These are phyloP conservation scores for Artomyces pyxidatus DNA, from an alignment of 768 basidiomycete species.

Conservation along the genomic window DNA sequence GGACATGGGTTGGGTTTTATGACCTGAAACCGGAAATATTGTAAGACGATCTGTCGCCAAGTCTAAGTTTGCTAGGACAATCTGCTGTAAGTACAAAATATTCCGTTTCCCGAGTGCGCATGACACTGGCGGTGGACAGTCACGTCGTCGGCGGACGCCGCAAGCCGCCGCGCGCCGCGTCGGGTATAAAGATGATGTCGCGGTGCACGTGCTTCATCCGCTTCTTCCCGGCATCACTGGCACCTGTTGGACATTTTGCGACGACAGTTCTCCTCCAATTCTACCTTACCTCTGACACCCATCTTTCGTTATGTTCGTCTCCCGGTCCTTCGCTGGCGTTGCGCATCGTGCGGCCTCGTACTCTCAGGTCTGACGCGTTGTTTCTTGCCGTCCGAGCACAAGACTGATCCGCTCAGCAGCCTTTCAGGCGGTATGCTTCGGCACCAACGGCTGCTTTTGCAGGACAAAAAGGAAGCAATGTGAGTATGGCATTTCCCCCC, in stretches of 20 bases:
- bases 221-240: background rate
- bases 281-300: background rate
- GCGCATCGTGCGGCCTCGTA: constrained; percentile 43
- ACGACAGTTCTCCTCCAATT: background rate
- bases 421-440: constrained; percentile 58
- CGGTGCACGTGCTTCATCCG: background rate
- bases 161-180: too few relatives aligned
- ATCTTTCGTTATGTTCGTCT: constrained; percentile 54
- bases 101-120: too few relatives aligned
- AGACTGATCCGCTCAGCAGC: constrained; percentile 26
- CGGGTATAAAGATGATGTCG: too few relatives aligned
- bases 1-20: too few relatives aligned
- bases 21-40: too few relatives aligned
- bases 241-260: background rate
- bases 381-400: background rate
- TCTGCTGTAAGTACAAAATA: too few relatives aligned
- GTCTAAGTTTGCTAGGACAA: too few relatives aligned
- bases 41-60: too few relatives aligned
- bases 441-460: constrained; percentile 84
- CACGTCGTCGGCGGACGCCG: too few relatives aligned
- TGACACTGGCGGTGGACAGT: too few relatives aligned
- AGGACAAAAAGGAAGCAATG: constrained; percentile 82
- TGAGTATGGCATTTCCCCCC: constrained; percentile 33
- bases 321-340: constrained; percentile 47
- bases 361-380: constrained; percentile 35